Conservation (phyloP, 73 alveolate genomes). For the Paramecium tetraurelia region DNA sequence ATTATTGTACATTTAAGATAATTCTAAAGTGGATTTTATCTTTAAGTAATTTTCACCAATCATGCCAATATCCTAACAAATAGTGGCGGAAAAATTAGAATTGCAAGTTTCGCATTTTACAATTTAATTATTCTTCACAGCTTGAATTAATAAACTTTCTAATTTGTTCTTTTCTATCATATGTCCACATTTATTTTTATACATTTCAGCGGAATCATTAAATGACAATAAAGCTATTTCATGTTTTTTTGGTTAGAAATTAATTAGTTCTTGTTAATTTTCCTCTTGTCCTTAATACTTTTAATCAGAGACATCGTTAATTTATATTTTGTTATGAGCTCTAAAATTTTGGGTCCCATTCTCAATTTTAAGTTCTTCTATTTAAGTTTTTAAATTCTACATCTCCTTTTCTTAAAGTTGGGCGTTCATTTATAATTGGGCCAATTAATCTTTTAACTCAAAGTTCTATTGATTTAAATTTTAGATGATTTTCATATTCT, state of each 20-base stretch:
- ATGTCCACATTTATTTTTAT: not conserved
- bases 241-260: not conserved
- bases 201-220: not conserved
- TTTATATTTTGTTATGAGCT: too few species aligned
- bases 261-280: not conserved
- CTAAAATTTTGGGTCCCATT: not conserved
- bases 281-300: not conserved
- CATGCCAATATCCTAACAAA: not conserved
- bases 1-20: not conserved
- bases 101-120: not conserved
- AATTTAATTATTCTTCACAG: not conserved
- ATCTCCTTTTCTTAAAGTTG: not conserved
- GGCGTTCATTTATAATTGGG: too few species aligned
- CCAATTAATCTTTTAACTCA: too few species aligned
- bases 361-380: not conserved
- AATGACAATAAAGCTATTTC: not conserved
- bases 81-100: not conserved
- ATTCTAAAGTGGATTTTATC: not conserved
- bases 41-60: not conserved
- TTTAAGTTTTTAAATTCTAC: too few species aligned
- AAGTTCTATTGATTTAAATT: too few species aligned
- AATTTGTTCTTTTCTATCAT: not conserved
- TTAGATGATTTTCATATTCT: too few species aligned
- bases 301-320: too few species aligned
- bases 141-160: not conserved